Percentiles rank a stretch among this genome's conserved stretches.
These are phyloP conservation scores for Miamiensis avidus DNA, from an alignment of 169 alveolate species.

Conservation along the genomic window DNA sequence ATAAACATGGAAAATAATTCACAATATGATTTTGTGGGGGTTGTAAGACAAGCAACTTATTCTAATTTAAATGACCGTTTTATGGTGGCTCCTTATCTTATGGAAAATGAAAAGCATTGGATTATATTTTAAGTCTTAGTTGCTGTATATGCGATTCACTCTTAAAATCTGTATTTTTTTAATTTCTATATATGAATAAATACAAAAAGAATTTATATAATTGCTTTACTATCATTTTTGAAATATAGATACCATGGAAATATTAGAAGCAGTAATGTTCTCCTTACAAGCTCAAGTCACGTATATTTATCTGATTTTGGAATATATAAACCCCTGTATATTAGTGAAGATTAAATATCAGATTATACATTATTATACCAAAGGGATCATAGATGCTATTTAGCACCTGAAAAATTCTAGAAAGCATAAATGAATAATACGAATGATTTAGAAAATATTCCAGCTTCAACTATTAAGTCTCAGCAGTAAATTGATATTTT, in stretches of 20 bases:
- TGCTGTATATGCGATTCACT: not conserved
- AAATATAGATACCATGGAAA: constrained; percentile 35
- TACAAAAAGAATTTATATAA: no score
- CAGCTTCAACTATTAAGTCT: not conserved
- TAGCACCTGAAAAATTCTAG: constrained; percentile 44
- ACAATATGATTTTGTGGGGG: constrained; percentile 7
- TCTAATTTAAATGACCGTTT: constrained; percentile 4
- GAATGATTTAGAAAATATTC: not conserved
- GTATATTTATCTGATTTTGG: constrained; percentile 38
- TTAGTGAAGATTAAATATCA: constrained; percentile 28
- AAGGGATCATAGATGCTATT: constrained; percentile 15
- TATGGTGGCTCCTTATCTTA: not conserved
- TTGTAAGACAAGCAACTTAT: constrained; percentile 18
- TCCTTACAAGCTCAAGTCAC: constrained; percentile 32
- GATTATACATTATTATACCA: constrained; percentile 20
- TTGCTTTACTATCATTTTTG: no score
- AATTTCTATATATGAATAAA: no score
- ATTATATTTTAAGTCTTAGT: constrained; percentile 12
- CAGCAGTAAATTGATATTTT: constrained; percentile 41
- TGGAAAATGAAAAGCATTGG: constrained; percentile 9
- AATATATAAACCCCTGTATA: constrained; percentile 28
- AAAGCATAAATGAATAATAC: not conserved
- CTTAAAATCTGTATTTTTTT: not conserved
- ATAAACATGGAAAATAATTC: not conserved
- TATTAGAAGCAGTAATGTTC: constrained; percentile 23